Evolutionary conservation across 1,139 yeast species (phyloP).

Genomic region (Scheffersomyces insectosa): DNA sequence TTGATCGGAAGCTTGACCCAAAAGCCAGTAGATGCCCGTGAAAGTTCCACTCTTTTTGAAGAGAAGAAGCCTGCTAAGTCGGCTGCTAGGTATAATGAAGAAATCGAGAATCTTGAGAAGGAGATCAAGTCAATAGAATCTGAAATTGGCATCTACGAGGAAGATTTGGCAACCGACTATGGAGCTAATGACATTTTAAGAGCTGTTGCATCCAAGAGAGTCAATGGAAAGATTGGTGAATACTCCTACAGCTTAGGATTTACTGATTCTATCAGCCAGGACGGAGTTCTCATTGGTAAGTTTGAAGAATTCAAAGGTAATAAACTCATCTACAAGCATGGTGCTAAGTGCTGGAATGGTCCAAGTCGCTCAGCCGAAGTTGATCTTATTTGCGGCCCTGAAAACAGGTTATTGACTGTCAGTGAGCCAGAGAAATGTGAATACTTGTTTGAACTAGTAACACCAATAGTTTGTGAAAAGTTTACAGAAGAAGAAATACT

Average conservation of each 20-base stretch:
- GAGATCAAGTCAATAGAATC: constrained; percentile 16
- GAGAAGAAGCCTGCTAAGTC: background rate
- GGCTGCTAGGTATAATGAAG: constrained; percentile 8
- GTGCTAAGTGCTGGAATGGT: constrained; percentile 96
- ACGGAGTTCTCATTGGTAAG: constrained; percentile 58
- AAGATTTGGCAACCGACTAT: constrained; percentile 45
- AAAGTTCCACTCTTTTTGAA: background rate
- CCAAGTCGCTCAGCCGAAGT: constrained; percentile 75
- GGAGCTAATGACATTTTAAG: constrained; percentile 70
- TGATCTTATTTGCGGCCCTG: constrained; percentile 65
- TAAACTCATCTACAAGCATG: constrained; percentile 49
- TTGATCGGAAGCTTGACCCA: background rate
- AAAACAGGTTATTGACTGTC: constrained; percentile 58
- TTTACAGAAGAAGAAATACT: constrained; percentile 31
- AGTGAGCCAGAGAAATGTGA: constrained; percentile 89
- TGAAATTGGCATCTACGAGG: constrained; percentile 25
- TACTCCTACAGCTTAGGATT: constrained; percentile 69
- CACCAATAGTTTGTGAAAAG: constrained; percentile 70
- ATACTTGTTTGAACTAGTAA: constrained; percentile 59
- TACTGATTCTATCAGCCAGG: constrained; percentile 59
- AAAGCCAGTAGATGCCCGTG: background rate
- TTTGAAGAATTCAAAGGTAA: constrained; percentile 41
- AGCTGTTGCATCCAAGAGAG: constrained; percentile 53
- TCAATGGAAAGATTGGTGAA: constrained; percentile 58
- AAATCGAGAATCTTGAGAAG: constrained; percentile 17